A percentile compares a stretch with the other conserved stretches of the same genome.
These are phyloP conservation scores for Ceratocystis cacaofunesta DNA, from an alignment of 2,329 filamentous ascomycete genomes.

Conservation along the genomic window DNA sequence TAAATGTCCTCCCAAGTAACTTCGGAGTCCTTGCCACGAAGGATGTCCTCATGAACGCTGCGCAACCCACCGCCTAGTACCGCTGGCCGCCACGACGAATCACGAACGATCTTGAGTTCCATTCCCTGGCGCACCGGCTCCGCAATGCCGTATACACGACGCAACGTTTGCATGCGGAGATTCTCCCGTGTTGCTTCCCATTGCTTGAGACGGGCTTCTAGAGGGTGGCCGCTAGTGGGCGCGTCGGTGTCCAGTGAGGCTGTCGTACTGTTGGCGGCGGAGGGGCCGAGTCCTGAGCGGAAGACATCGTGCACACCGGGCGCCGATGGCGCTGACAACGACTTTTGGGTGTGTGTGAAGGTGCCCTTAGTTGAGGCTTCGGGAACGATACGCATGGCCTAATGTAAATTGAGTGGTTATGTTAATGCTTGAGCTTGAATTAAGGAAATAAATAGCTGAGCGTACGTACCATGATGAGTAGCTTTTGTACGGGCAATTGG, in stretches of 20 bases:
- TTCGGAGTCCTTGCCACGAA: constrained; percentile 61
- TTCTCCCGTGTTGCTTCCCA: constrained; percentile 84
- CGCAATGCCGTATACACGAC: constrained; percentile 76
- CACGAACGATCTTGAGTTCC: constrained; percentile 79
- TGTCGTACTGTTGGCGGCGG: constrained; percentile 32
- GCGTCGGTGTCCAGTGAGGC: constrained; percentile 25
- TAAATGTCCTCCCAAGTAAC: constrained; percentile 92
- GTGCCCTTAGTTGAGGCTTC: constrained; percentile 48
- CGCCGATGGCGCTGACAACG: constrained; percentile 68
- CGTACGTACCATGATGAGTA: constrained; percentile 11
- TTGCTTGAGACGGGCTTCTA: constrained; percentile 74
- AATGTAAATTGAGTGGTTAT: constrained; percentile 20
- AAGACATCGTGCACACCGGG: constrained; percentile 90
- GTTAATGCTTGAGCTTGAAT: neutral
- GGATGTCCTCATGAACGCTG: constrained; percentile 76
- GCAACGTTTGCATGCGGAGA: constrained; percentile 76
- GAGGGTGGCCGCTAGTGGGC: constrained; percentile 60
- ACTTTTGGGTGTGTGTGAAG: constrained; percentile 47
- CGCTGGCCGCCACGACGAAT: constrained; percentile 65
- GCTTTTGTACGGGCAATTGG: neutral
- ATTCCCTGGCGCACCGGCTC: constrained; percentile 87
- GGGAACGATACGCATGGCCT: constrained; percentile 87
- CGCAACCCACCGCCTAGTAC: constrained; percentile 45
- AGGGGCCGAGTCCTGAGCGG: constrained; percentile 63
- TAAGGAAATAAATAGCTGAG: neutral